Percentiles rank a stretch among this genome's conserved stretches.
Conservation (phyloP, 2,329 filamentous ascomycete species). For the Beauveria rudraprayagi region DNA sequence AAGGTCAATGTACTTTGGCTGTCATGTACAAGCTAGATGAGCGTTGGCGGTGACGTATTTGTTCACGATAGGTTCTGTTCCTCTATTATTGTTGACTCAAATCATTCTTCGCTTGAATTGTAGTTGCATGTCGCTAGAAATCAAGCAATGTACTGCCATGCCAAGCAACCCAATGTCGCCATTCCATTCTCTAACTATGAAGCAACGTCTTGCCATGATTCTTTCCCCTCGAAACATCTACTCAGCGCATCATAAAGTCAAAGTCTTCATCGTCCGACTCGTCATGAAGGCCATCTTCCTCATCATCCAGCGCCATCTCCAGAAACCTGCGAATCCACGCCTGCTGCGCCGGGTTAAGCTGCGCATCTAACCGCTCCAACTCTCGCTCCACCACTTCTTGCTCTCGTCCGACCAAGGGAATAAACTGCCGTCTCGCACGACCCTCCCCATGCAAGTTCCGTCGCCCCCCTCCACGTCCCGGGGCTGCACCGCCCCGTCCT, state of each 20-base stretch:
- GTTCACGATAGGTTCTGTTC: too few species aligned
- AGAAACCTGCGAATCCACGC: constrained; percentile 49
- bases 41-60: too few species aligned
- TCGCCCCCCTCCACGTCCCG: background rate
- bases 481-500: background rate
- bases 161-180: background rate
- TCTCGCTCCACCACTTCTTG: background rate
- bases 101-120: background rate
- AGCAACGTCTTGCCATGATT: background rate
- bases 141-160: background rate
- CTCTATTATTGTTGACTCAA: too few species aligned
- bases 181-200: background rate
- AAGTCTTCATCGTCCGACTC: constrained; percentile 29
- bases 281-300: constrained; percentile 41
- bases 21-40: too few species aligned
- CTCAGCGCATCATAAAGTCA: constrained; percentile 15
- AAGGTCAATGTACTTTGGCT: too few species aligned
- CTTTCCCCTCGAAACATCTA: background rate
- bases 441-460: background rate
- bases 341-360: constrained; percentile 37
- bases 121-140: background rate
- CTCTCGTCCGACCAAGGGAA: constrained; percentile 11
- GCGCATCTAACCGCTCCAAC: constrained; percentile 15
- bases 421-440: constrained; percentile 13
- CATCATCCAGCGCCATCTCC: constrained; percentile 43